Evolutionary conservation across 306 rosid species (phyloP), one percentile per base, ranked within the genome.

Genomic region (Malus asiatica): DNA sequence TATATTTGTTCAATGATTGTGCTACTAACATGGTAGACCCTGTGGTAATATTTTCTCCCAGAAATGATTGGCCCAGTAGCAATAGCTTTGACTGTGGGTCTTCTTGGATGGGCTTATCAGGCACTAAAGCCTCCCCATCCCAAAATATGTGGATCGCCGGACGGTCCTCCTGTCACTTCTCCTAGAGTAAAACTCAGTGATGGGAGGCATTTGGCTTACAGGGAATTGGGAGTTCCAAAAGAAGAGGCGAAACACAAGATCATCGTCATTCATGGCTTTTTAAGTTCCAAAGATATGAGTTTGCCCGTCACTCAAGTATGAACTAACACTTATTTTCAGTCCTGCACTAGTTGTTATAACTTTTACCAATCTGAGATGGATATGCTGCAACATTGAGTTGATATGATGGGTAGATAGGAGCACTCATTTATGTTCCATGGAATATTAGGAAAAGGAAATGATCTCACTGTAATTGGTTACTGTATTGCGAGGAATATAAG

Each of bases 171-270:
- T 25, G 67, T 90, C 19, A 82, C 91, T 76, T 90, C 97, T 25
- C 83, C 91, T 6, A 86, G 93, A 76, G 88, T 90, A 57, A 90
- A 79, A 66, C 96, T 91, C 80, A 70, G 81, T 35, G 93, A 88
- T 79, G 94, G 96, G 1, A 87, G 97, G 73, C 84, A 88, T 81
- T 88, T 93, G 88, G 93, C 98, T 68, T 91, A 93, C 83, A 32
- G 86, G 32, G 94, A 90, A 76, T 67, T 53, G 4, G 98, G 98
- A 63, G 89, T 88, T 82, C 81, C 87, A 2, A 93, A 87, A 77
- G 89, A 90, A 62, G 84, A 82, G 66, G 96, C 97, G 10, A 80
- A 68, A 72, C 75, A 84, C 88, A 93, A 86, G 84, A 91, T 90
- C 81, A 87, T 91, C 63, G 69, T 86, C 35, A 23, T 78, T 72